These are phyloP conservation scores for Hypoxylon sp. DNA, from an alignment of 2,329 filamentous ascomycete genomes.

Conservation along the genomic window DNA sequence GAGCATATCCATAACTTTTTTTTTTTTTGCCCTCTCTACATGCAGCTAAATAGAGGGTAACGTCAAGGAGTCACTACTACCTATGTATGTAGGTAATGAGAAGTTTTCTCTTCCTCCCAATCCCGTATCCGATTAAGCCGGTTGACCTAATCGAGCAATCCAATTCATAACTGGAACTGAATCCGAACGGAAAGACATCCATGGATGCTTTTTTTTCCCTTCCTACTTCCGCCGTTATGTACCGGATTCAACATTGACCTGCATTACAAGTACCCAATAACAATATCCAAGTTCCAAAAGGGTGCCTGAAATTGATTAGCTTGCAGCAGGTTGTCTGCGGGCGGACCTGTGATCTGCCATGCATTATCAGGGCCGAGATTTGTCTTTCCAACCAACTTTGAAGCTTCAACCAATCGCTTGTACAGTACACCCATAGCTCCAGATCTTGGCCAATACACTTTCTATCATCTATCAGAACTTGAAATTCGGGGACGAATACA, in stretches of 20 bases:
- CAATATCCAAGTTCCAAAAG: conserved; percentile 1
- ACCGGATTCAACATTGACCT: conserved; percentile 18
- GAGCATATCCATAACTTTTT: neutral
- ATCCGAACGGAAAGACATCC: conserved; percentile 11
- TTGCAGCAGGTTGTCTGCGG: conserved; percentile 41
- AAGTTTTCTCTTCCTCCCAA: neutral
- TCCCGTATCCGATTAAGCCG: conserved; percentile 6
- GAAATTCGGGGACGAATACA: conserved; percentile 35
- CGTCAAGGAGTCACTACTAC: neutral
- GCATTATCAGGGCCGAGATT: conserved; percentile 46
- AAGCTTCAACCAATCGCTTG: conserved; percentile 36
- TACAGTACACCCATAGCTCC: conserved; percentile 34
- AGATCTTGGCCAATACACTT: conserved; percentile 30
- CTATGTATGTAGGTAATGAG: too few relatives aligned
- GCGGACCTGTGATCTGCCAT: conserved; percentile 43
- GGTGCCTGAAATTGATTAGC: conserved; percentile 39
- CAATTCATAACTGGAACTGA: conserved; percentile 12
- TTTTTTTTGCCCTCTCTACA: too few relatives aligned
- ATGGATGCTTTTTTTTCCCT: neutral
- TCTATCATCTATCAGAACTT: conserved; percentile 33
- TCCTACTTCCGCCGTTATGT: conserved; percentile 10
- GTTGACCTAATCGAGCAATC: conserved; percentile 27
- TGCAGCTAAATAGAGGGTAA: neutral
- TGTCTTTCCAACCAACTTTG: conserved; percentile 27
- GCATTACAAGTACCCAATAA: conserved; percentile 23